Percentiles rank a stretch among this genome's conserved stretches.
phyloP scores from a whole-genome alignment of 306 rosid species.

The Canavalia ensiformis region DNA sequence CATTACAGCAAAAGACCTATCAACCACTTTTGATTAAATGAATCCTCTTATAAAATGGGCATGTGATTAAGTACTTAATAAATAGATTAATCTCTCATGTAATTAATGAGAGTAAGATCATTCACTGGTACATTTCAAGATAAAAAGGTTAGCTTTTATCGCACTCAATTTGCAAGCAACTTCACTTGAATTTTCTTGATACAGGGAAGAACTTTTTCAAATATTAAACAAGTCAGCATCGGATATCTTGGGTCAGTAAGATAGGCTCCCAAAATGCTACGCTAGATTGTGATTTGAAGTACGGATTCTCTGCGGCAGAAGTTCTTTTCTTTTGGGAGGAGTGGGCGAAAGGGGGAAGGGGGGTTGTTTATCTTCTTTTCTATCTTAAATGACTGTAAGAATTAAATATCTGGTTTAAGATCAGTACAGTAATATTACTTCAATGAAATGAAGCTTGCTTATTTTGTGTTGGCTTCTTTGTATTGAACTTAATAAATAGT shows the following conservation, averaged over 20 bases:
- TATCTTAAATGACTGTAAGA: constrained; percentile 31
- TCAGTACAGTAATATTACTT: constrained; percentile 30
- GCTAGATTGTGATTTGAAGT: constrained; percentile 32
- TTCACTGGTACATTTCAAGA: constrained; percentile 7
- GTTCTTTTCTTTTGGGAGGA: constrained; percentile 14
- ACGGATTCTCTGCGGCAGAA: constrained; percentile 1
- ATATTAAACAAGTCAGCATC: constrained; percentile 66
- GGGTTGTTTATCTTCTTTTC: constrained; percentile 12
- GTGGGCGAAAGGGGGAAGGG: neutral
- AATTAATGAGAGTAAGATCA: neutral
- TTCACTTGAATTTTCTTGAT: constrained; percentile 46
- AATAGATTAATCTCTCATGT: neutral
- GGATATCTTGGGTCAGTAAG: constrained; percentile 75
- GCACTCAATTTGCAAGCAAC: constrained; percentile 14
- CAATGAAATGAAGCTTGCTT: constrained; percentile 31
- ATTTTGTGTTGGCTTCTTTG: constrained; percentile 17
- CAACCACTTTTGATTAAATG: neutral
- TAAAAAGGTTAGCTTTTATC: constrained; percentile 23
- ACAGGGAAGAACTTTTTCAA: constrained; percentile 83
- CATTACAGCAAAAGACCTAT: neutral
- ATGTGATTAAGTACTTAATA: neutral
- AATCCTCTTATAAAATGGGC: constrained; percentile 9
- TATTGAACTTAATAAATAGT: neutral
- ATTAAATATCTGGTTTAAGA: neutral
- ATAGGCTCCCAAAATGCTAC: constrained; percentile 35